Base-by-base conservation (phyloP, 495 filamentous ascomycete species). In the Clohesyomyces aquaticus region DNA sequence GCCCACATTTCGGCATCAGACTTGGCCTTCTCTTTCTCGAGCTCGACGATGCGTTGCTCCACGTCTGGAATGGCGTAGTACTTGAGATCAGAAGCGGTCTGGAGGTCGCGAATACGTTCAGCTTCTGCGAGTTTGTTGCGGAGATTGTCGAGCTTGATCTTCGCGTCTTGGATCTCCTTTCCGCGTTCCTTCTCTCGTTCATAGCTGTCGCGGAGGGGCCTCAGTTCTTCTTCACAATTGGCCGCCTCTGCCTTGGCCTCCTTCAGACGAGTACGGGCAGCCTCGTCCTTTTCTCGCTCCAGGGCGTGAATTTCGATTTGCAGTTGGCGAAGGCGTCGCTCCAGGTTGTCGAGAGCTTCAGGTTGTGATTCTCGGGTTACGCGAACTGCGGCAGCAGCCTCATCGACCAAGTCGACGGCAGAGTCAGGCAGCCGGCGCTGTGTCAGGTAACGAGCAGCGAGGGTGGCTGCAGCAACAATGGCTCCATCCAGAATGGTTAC, bases 51-150 rank as follows among this genome's bases (percentile, higher is more conserved):
- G 55, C 85, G 81, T 22, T 78, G 71, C 75, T 93, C 87, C 63
- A 95, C 88, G 66, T 97, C 94, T 1, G 94, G 94, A 61, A 98
- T 97, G 55, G 93, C 94, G 72, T 96, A 96, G 82, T 97, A 98
- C 73, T 91, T 88, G 35, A 98, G 82, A 76, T 98, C 94, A 26
- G 95, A 93, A 47, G 91, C 93, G 2, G 85, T 88, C 53, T 82
- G 77, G 62, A 89, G 83, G 69, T 98, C 92, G 38, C 91, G 88
- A 54, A 85, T 81, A 63, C 94, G 86, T 73, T 92, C 90, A 23
- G 94, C 94, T 68, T 97, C 91, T 58, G 96, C 93, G 61, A 89
- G 85, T 79, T 98, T 98, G 69, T 90, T 87, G 68, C 89, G 88
- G 55, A 96, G 84, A 35, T 81, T 78, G 62, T 98, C 94, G 28